Evolutionary conservation across 106 monocot species (phyloP), one percentile per base, ranked within the genome.

Genomic region (Cymbidium sinense): DNA sequence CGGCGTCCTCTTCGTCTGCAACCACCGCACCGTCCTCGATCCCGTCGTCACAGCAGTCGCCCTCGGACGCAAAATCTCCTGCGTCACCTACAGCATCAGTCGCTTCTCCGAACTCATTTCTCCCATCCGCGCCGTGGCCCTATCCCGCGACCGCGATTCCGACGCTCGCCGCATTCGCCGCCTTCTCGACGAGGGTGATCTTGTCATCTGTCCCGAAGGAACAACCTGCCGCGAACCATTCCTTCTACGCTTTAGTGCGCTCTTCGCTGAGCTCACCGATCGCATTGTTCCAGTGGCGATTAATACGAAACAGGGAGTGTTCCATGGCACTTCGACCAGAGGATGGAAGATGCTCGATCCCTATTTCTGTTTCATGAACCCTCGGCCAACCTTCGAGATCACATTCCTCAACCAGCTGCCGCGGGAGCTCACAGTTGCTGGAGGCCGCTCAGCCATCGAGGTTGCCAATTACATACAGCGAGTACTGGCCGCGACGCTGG

Each of bases 351-450:
- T 80, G 11, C 54, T 89, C 67, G 93, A 93, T 29, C 87, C 89
- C 11, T 84, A 86, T 70, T 89, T 89, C 86, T 89, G 86, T 85
- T 82, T 93, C 61, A 89, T 89, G 89, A 93, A 93, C 84, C 89
- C 93, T 13, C 79, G 89, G 65, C 93, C 93, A 1, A 77, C 73
- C 2, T 93, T 87, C 81, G 93, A 93, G 86, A 84, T 89, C 47
- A 93, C 85, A 0, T 93, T 93, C 77, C 76, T 89, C 36, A 79
- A 84, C 71, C 85, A 84, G 79, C 76, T 93, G 41, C 93, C 93
- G 1, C 64, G 19, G 76, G 86, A 89, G 72, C 78, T 82, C 9
- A 89, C 89, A 0, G 82, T 81, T 72, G 64, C 82, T 5, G 82
- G 84, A 6, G 93, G 93, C 8, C 83, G 78, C 80, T 83, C 76